Evolutionary conservation across 2,329 filamentous ascomycete genomes (phyloP).

Genomic region (Monosporascus sp.): DNA sequence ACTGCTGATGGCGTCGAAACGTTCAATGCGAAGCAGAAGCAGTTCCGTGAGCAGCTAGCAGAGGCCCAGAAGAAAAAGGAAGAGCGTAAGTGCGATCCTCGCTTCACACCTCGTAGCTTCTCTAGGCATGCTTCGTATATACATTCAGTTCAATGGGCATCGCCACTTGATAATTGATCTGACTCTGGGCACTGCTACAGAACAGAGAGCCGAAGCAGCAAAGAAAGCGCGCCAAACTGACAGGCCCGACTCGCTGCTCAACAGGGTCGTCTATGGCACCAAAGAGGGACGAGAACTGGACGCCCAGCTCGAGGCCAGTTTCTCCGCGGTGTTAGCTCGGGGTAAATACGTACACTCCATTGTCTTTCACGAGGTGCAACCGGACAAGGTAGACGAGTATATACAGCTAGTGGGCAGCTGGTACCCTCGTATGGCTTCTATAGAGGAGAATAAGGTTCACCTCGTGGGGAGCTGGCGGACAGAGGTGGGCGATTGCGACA

Average conservation of each 20-base stretch:
- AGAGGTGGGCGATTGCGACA: conserved; percentile 94
- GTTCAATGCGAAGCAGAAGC: conserved; percentile 79
- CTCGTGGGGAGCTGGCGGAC: conserved; percentile 97
- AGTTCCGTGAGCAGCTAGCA: conserved; percentile 77
- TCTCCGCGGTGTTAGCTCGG: conserved; percentile 87
- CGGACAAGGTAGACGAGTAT: conserved; percentile 93
- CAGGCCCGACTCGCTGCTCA: conserved; percentile 68
- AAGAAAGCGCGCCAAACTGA: conserved; percentile 50
- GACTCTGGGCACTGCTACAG: conserved; percentile 55
- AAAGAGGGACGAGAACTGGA: conserved; percentile 93
- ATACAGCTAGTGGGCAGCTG: conserved; percentile 80
- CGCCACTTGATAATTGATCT: conserved; percentile 48
- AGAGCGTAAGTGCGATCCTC: conserved; percentile 63
- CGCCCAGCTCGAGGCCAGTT: conserved; percentile 91
- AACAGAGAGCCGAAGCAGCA: conserved; percentile 51
- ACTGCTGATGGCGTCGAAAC: conserved; percentile 62
- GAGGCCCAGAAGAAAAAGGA: conserved; percentile 75
- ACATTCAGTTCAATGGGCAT: conserved; percentile 26
- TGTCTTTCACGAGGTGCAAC: conserved; percentile 92
- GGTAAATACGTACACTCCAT: conserved; percentile 99
- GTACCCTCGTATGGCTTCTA: conserved; percentile 84
- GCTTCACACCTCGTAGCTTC: conserved; percentile 13
- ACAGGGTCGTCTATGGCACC: conserved; percentile 92
- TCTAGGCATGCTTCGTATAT: too few species aligned
- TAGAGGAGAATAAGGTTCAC: conserved; percentile 87